phyloP scores from a whole-genome alignment of 306 rosid species.

The Astragalus glycyphyllos region DNA sequence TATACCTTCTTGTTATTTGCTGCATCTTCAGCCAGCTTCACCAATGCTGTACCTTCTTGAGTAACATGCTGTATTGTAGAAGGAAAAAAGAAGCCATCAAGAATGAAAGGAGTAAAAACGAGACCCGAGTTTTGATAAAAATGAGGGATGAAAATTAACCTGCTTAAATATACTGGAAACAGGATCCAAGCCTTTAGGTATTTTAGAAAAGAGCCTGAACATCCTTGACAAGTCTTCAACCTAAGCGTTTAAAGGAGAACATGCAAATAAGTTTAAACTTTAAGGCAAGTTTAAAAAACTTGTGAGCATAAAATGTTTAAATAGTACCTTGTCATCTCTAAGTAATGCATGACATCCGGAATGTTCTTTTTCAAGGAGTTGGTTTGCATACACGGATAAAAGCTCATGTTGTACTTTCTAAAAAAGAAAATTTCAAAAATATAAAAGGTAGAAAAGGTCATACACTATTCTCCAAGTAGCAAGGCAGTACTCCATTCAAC shows the following conservation, averaged over 20 bases:
- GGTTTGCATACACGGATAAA: conserved; percentile 62
- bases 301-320: conserved; percentile 6
- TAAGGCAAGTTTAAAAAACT: neutral
- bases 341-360: conserved; percentile 94
- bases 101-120: conserved; percentile 21
- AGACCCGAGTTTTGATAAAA: conserved; percentile 2
- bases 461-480: conserved; percentile 31
- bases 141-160: conserved; percentile 49
- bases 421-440: conserved; percentile 8
- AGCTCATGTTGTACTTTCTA: conserved; percentile 92
- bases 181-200: conserved; percentile 87
- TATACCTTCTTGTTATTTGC: conserved; percentile 86
- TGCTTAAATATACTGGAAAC: conserved; percentile 86
- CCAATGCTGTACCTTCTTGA: conserved; percentile 84
- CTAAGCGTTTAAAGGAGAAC: conserved; percentile 49
- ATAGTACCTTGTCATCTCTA: conserved; percentile 84
- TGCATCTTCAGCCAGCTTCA: conserved; percentile 95
- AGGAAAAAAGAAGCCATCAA: conserved; percentile 38
- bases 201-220: conserved; percentile 95
- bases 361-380: conserved; percentile 89
- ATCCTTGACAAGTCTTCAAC: conserved; percentile 89
- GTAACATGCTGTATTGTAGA: conserved; percentile 77
- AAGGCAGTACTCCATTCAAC: conserved; percentile 19
- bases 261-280: conserved; percentile 11
- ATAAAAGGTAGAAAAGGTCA: conserved; percentile 8